Evolutionary conservation across 2,329 filamentous ascomycete genomes (phyloP), one percentile per base, ranked within the genome.

Genomic region (Alternaria brassicae): DNA sequence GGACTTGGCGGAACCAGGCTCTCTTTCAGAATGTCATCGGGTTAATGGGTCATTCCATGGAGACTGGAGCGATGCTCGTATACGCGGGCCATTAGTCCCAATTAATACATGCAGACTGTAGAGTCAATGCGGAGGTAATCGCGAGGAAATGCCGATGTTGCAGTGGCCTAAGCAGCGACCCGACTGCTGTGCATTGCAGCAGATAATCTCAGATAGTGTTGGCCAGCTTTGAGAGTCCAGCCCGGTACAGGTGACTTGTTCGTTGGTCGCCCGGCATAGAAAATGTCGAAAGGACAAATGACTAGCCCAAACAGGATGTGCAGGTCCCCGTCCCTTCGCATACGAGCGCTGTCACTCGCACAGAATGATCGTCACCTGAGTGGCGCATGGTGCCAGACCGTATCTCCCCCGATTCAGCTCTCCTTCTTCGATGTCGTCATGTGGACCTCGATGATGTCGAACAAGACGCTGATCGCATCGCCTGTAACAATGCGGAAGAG

Each of bases 171-270:
- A 53, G 53, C 54, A 53, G 57, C 57, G 52, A 63, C 52, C 52
- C 50, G 42, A 36, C 37, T 32, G 39, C 50, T 51, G 45, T 50
- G 51, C 56, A 58, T 32, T 55, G 44, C 51, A 59, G 59, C 45
- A 53, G 56, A 48, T 51, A 61, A 65, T 66, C 63, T 66, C 62
- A 62, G 40, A 47, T 54, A 42, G 37, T 15, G 42, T 62, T 58
- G 53, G 36, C 57, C 27, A 37, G 21, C 40, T 21, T 49, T 10
- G 36, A 48, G 19, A 25, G 30, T 36, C 45, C 53, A 47, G 59
- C 17, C 52, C 55, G 57, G 39, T 36, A n/a, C 45, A 37, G 50
- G 41, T 19, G 50, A 51, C 40, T 54, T 41, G 40, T 37, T 32
- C 28, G 10, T 34, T 39, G 12, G 13, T 59, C 49, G 53, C 53